These are phyloP conservation scores for Aspergillus aculeatinus DNA, from an alignment of 2,329 filamentous ascomycete genomes.

Conservation along the genomic window DNA sequence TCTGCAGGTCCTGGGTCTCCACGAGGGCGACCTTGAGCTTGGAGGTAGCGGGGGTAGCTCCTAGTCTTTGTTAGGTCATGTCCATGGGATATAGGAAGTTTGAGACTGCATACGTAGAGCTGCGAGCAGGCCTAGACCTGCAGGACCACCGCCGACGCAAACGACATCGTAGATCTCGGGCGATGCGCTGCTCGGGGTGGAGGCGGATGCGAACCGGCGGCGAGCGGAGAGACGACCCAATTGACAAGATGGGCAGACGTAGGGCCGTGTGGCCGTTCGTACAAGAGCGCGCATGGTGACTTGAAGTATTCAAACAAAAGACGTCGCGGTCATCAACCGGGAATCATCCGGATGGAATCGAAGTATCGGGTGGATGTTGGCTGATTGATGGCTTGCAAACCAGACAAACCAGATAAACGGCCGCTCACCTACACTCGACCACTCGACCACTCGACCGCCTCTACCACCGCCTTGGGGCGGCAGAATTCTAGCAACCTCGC, in stretches of 20 bases:
- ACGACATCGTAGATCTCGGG: slow-evolving; percentile 90
- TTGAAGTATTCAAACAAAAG: not conserved
- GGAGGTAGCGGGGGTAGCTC: slow-evolving; percentile 71
- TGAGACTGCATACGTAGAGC: slow-evolving; percentile 63
- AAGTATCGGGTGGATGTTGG: slow-evolving; percentile 6
- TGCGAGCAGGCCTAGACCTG: slow-evolving; percentile 77
- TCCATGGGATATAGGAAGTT: not conserved
- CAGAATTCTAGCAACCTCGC: not conserved
- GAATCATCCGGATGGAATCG: slow-evolving; percentile 1
- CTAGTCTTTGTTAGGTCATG: slow-evolving; percentile 45
- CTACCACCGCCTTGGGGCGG: not conserved
- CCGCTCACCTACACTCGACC: not conserved
- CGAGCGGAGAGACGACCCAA: slow-evolving; percentile 22
- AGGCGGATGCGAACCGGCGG: slow-evolving; percentile 35
- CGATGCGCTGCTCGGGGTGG: slow-evolving; percentile 25
- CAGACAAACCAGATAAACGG: slow-evolving; percentile 22
- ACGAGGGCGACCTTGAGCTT: slow-evolving; percentile 82
- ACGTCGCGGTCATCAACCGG: not conserved
- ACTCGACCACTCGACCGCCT: not conserved
- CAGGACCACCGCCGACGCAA: slow-evolving; percentile 85
- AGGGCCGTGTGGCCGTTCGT: slow-evolving; percentile 35
- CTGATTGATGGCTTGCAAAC: slow-evolving; percentile 23
- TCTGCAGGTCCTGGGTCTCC: slow-evolving; percentile 81
- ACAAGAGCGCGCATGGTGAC: slow-evolving; percentile 37
- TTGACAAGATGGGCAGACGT: slow-evolving; percentile 43